Evolutionary conservation across 1,284 basidiomycete genomes (phyloP).

Genomic region (Apiotrichum siamense): DNA sequence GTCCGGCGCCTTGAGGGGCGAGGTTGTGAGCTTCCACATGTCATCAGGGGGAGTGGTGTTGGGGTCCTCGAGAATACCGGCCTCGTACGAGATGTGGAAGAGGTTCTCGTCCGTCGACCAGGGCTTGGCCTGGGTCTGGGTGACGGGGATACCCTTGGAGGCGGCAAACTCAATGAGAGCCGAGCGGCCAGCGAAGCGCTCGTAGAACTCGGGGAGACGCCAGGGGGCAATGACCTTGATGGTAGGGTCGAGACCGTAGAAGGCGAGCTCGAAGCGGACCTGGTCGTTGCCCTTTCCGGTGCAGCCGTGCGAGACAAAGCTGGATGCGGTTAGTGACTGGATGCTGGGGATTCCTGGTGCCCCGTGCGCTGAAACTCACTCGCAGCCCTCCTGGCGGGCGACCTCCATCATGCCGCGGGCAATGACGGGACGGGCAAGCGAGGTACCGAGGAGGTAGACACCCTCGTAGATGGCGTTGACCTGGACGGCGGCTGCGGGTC

Average conservation of each 20-base stretch:
- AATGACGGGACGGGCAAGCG: constrained; percentile 95
- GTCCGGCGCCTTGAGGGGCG: constrained; percentile 74
- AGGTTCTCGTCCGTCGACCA: constrained; percentile 99
- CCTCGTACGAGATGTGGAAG: constrained; percentile 99
- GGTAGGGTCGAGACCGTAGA: constrained; percentile 96
- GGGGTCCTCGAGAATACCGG: constrained; percentile 96
- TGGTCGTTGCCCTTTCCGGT: constrained; percentile 99
- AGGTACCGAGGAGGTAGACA: constrained; percentile 96
- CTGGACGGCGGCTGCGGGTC: constrained; percentile 70
- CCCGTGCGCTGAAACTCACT: constrained; percentile 52
- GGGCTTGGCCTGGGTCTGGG: constrained; percentile 92
- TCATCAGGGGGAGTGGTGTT: constrained; percentile 90
- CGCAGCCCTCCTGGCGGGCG: constrained; percentile 85
- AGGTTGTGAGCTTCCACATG: constrained; percentile 98
- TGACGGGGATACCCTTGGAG: constrained; percentile 83
- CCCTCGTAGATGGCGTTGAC: constrained; percentile 99
- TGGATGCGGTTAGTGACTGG: constrained; percentile 44
- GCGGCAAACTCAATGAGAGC: constrained; percentile 87
- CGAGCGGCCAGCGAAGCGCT: constrained; percentile 91
- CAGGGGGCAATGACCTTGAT: constrained; percentile 99
- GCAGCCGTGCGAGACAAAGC: constrained; percentile 96
- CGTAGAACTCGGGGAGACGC: constrained; percentile 95
- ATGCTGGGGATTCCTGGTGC: too few relatives aligned
- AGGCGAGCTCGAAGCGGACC: constrained; percentile 98
- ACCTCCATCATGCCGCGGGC: constrained; percentile 97